Conservation (phyloP, 2,329 filamentous ascomycete genomes). For the Xylaria hypoxylon region DNA sequence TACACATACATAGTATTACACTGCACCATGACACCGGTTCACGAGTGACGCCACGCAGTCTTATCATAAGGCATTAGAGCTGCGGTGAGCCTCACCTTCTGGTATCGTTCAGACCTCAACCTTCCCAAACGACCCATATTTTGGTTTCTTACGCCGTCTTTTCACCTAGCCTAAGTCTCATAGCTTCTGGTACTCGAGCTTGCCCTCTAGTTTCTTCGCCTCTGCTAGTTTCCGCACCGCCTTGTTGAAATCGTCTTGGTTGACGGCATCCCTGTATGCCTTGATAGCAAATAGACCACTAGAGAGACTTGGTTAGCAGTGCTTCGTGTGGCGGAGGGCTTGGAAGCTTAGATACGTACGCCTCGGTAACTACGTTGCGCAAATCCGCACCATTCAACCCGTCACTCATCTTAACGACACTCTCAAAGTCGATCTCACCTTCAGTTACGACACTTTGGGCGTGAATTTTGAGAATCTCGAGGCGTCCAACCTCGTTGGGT, state of each 20-base stretch:
- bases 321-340: slow-evolving; percentile 26
- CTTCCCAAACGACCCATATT: neutral
- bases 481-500: slow-evolving; percentile 93
- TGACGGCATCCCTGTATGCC: slow-evolving; percentile 94
- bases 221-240: slow-evolving; percentile 97
- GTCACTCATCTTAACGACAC: slow-evolving; percentile 99
- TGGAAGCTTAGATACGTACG: slow-evolving; percentile 71
- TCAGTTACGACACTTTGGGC: slow-evolving; percentile 86
- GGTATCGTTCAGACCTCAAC: neutral
- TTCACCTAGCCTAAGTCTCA: slow-evolving; percentile 57
- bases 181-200: slow-evolving; percentile 96
- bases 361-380: slow-evolving; percentile 97
- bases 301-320: slow-evolving; percentile 43
- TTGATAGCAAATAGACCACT: slow-evolving; percentile 98
- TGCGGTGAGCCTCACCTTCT: neutral
- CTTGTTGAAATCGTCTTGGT: slow-evolving; percentile 99
- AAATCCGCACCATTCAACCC: slow-evolving; percentile 97
- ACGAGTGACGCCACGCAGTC: slow-evolving; percentile 4
- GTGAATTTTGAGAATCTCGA: slow-evolving; percentile 99
- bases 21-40: slow-evolving; percentile 5
- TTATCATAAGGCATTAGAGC: neutral
- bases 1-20: slow-evolving; percentile 36
- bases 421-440: slow-evolving; percentile 98
- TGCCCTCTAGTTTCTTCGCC: slow-evolving; percentile 97
- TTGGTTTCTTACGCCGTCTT: neutral